Evolutionary conservation across 768 basidiomycete species (phyloP).

Genomic region (Serendipita sp.): DNA sequence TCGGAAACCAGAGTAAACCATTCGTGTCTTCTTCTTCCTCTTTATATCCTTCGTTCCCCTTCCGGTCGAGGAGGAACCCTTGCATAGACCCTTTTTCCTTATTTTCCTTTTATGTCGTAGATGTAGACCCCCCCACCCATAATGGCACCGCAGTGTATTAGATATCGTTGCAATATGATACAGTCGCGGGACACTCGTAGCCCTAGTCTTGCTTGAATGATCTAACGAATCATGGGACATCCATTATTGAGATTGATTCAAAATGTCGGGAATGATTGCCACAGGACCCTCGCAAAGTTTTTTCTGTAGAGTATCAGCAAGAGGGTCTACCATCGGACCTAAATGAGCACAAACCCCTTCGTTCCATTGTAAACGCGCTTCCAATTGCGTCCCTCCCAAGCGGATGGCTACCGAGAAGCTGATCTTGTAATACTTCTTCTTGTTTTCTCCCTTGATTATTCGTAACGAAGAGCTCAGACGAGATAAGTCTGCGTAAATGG

Average conservation of each 20-base stretch:
- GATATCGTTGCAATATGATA: neutral
- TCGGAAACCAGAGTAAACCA: conserved; percentile 15
- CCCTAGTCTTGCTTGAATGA: too few species aligned
- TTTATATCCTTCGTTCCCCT: neutral
- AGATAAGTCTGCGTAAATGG: too few species aligned
- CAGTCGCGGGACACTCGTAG: too few species aligned
- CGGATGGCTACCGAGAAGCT: neutral
- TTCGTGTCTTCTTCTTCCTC: neutral
- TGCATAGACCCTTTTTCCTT: neutral
- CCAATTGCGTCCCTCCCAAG: neutral
- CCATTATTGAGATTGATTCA: too few species aligned
- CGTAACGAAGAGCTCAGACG: too few species aligned
- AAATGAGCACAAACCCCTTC: too few species aligned
- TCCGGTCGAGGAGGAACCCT: too few species aligned
- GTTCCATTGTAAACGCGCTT: neutral
- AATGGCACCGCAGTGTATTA: neutral
- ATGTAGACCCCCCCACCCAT: neutral
- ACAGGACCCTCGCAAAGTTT: too few species aligned
- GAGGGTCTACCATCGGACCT: too few species aligned
- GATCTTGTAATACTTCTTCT: neutral
- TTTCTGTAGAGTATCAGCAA: too few species aligned
- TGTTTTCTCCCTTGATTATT: too few species aligned
- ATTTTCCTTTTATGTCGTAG: neutral
- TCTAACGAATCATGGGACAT: too few species aligned
- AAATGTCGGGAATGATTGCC: neutral